A percentile compares a stretch with the other conserved stretches of the same genome.
These are phyloP conservation scores for Boletus vermiculosoides DNA, from an alignment of 768 basidiomycete species.

Conservation along the genomic window DNA sequence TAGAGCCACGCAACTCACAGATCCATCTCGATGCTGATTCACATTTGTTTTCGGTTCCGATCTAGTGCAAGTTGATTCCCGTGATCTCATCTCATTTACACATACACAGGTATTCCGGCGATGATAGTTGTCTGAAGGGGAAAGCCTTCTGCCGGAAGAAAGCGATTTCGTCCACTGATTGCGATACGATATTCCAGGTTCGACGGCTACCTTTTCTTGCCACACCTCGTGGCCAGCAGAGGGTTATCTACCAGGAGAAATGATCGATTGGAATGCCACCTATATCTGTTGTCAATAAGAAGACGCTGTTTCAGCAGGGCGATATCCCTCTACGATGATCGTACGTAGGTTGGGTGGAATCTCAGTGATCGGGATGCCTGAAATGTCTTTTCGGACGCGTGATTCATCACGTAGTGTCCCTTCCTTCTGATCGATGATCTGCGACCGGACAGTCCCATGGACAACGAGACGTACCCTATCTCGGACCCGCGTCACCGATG, in stretches of 20 bases:
- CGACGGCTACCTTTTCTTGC: not conserved
- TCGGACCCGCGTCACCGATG: no score
- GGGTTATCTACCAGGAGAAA: not conserved
- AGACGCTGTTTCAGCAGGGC: not conserved
- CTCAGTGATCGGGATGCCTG: not conserved
- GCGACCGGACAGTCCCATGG: not conserved
- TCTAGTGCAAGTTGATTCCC: conserved; percentile 4
- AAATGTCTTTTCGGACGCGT: not conserved
- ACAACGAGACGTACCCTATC: not conserved
- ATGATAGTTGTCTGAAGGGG: not conserved
- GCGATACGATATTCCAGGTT: not conserved
- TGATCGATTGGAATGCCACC: not conserved
- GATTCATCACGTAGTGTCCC: not conserved
- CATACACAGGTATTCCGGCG: not conserved
- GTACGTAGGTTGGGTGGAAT: no score
- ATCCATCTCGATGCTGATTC: not conserved
- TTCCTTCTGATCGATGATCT: no score
- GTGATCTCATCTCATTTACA: not conserved
- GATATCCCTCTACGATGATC: not conserved
- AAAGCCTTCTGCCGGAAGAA: not conserved
- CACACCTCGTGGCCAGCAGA: not conserved
- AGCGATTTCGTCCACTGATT: not conserved
- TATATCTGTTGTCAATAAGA: not conserved
- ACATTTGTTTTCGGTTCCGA: not conserved
- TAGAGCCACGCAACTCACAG: not conserved